These are phyloP conservation scores for Xerocomus spinulosus DNA, from an alignment of 768 basidiomycete species.

Conservation along the genomic window DNA sequence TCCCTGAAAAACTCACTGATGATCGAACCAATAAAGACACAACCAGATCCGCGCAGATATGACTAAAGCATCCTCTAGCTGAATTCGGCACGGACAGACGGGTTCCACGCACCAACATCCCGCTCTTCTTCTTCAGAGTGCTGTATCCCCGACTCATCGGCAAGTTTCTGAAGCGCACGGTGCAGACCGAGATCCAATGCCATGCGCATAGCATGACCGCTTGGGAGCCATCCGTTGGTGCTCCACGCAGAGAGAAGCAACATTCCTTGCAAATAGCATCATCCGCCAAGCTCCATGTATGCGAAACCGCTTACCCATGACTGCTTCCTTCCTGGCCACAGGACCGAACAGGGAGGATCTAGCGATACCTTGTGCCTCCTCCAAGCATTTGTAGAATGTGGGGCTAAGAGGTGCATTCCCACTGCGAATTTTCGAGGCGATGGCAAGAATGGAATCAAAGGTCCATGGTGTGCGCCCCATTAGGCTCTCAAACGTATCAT, in stretches of 20 bases:
- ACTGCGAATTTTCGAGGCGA: slow-evolving; percentile 88
- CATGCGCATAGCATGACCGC: slow-evolving; percentile 96
- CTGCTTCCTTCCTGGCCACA: slow-evolving; percentile 90
- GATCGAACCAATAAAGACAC: slow-evolving; percentile 94
- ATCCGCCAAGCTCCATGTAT: slow-evolving; percentile 1
- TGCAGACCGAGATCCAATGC: slow-evolving; percentile 91
- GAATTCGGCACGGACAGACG: background rate
- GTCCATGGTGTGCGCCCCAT: slow-evolving; percentile 95
- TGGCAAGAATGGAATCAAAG: slow-evolving; percentile 88
- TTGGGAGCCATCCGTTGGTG: slow-evolving; percentile 91
- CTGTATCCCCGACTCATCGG: slow-evolving; percentile 61
- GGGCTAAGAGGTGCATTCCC: slow-evolving; percentile 81
- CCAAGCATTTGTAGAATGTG: slow-evolving; percentile 86
- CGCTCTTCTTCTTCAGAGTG: slow-evolving; percentile 80
- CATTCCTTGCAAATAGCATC: slow-evolving; percentile 56
- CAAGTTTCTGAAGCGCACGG: slow-evolving; percentile 86
- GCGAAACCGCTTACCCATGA: slow-evolving; percentile 59
- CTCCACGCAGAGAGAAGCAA: slow-evolving; percentile 89
- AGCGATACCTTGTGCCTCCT: slow-evolving; percentile 95
- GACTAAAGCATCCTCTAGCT: slow-evolving; percentile 42
- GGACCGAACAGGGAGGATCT: slow-evolving; percentile 91
- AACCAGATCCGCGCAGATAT: slow-evolving; percentile 93
- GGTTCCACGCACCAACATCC: slow-evolving; percentile 59
- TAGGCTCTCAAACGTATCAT: slow-evolving; percentile 90
- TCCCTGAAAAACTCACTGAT: slow-evolving; percentile 58